Evolutionary conservation across 2,329 filamentous ascomycete genomes (phyloP).

Genomic region (Verticillium nonalfalfae): DNA sequence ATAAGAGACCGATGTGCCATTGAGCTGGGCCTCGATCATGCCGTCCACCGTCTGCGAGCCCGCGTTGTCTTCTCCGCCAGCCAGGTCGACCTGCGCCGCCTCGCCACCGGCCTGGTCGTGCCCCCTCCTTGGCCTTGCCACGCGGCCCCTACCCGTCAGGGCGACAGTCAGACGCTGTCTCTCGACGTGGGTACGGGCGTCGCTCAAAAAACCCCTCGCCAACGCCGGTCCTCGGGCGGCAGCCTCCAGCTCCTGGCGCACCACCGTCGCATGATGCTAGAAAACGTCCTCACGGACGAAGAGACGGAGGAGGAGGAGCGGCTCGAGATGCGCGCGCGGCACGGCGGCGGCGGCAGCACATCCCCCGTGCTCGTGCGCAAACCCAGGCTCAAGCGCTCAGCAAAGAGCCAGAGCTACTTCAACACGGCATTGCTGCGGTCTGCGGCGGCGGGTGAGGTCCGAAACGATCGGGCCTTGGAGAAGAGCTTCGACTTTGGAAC

Average conservation of each 20-base stretch:
- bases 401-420: slow-evolving; percentile 30
- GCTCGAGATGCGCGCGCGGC: slow-evolving; percentile 31
- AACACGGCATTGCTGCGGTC: slow-evolving; percentile 5
- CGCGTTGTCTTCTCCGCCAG: slow-evolving; percentile 64
- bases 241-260: slow-evolving; percentile 34
- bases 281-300: slow-evolving; percentile 34
- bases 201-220: slow-evolving; percentile 23
- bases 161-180: slow-evolving; percentile 11
- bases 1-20: slow-evolving; percentile 85
- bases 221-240: slow-evolving; percentile 44
- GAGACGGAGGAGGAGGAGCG: slow-evolving; percentile 38
- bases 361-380: slow-evolving; percentile 23
- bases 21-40: slow-evolving; percentile 74
- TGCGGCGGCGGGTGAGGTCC: not conserved
- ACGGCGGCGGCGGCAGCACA: slow-evolving; percentile 16
- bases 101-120: slow-evolving; percentile 24
- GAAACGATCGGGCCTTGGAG: slow-evolving; percentile 3
- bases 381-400: slow-evolving; percentile 32
- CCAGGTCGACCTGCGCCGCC: slow-evolving; percentile 51
- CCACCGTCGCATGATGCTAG: slow-evolving; percentile 26
- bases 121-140: slow-evolving; percentile 16
- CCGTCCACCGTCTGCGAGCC: slow-evolving; percentile 62
- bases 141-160: slow-evolving; percentile 10
- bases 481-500: slow-evolving; percentile 2
- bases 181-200: slow-evolving; percentile 10